Evolutionary conservation across 306 rosid genomes (phyloP).

Genomic region (Phaseolus lunatus): DNA sequence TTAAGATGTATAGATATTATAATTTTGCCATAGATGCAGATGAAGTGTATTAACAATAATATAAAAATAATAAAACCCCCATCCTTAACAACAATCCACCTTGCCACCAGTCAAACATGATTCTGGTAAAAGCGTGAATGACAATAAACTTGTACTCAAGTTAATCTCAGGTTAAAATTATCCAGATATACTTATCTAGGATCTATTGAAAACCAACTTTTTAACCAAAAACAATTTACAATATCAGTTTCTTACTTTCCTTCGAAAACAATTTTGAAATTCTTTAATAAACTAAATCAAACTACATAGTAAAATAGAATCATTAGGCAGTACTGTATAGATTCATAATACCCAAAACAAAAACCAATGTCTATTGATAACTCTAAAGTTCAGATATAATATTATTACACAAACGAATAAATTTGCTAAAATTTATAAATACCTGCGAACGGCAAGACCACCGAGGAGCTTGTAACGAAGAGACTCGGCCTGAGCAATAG

Average conservation of each 20-base stretch:
- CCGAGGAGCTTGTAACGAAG: constrained; percentile 31
- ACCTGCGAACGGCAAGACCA: constrained; percentile 32
- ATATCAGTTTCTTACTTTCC: not conserved
- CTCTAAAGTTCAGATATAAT: not conserved
- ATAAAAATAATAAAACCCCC: too few relatives aligned
- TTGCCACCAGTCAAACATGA: too few relatives aligned
- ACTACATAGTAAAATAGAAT: not conserved
- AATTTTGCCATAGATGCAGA: not conserved
- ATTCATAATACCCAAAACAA: not conserved
- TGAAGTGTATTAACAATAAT: too few relatives aligned
- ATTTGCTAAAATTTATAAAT: not conserved
- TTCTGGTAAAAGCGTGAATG: too few relatives aligned
- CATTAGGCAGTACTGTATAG: not conserved
- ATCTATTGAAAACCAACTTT: too few relatives aligned
- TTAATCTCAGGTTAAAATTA: too few relatives aligned
- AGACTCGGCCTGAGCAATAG: constrained; percentile 25
- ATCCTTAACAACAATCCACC: too few relatives aligned
- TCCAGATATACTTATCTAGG: too few relatives aligned
- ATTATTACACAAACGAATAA: not conserved
- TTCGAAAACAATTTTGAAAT: too few relatives aligned
- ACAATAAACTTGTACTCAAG: too few relatives aligned
- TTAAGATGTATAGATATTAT: not conserved
- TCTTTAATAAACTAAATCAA: not conserved
- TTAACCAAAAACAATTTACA: too few relatives aligned
- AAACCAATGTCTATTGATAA: not conserved